Base-by-base conservation (phyloP, 1,284 basidiomycete species). In the Veloboletus limbatus region DNA sequence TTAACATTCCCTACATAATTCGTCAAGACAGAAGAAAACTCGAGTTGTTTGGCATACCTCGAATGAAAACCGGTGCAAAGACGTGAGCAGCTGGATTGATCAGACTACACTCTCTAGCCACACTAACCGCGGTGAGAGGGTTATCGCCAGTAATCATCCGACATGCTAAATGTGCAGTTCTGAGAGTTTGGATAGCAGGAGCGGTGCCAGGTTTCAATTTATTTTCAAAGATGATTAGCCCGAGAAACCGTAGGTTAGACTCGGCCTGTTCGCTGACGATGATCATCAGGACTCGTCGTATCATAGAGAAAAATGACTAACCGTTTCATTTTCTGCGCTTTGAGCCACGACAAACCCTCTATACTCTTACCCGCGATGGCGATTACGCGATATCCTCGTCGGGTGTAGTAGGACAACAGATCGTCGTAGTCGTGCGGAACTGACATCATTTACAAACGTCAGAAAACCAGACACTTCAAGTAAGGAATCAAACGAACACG, bases 91-190 rank as follows among this genome's bases (percentile, higher is more conserved):
- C 89, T 52, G 88, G 88, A 40, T 85, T 90, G 53, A 99, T 84
- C 53, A 99, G 76, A 39, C 83, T 84, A 59, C 96, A 99, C 69
- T 99, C 97, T 50, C 96, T 78, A 10, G 94, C 97, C 25, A 99
- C 97, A 57, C 92, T 95, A 58, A 98, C 92, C 3, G 97, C 97
- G 1, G 97, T 99, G 33, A 97, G 76, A 25, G 95, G 86, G 58
- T 99, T 99, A 66, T 99, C 97, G 8, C 97, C 97, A 0, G 97
- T 99, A 47, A 97, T 96, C 97, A 99, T 99, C 54, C 95, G 80
- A 59, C 92, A 96, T 8, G 92, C 88, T 32, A 99, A 77, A 70
- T 97, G 92, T 1, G 97, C 97, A 9, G 81, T 76, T 46, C 92
- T 85, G 14, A 99, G 77, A 1, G 86, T 87, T 52, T 92, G 88